Conservation (phyloP, 179 eudicot genomes). For the Carnegiea gigantea region DNA sequence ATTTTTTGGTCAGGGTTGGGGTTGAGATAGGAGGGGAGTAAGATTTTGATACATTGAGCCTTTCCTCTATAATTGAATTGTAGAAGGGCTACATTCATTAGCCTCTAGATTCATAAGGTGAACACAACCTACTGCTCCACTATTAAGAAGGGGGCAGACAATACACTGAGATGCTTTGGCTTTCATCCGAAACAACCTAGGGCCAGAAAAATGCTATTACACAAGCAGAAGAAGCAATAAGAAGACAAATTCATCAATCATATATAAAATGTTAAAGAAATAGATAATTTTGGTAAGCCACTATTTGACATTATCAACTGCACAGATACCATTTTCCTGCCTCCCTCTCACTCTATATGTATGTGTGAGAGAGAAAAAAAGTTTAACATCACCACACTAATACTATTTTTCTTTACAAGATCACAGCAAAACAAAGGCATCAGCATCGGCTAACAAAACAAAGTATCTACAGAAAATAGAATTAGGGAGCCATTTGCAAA, state of each 20-base stretch:
- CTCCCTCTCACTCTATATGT: too few species aligned
- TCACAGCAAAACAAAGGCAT: not conserved
- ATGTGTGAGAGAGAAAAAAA: not conserved
- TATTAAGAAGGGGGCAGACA: not conserved
- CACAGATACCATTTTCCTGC: too few species aligned
- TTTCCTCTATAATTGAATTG: not conserved
- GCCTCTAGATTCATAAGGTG: not conserved
- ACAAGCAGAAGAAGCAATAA: not conserved
- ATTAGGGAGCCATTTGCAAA: not conserved
- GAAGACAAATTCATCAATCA: not conserved
- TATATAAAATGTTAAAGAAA: not conserved
- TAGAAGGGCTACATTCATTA: not conserved
- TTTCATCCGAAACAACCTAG: not conserved
- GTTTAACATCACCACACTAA: not conserved
- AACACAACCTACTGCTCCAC: not conserved
- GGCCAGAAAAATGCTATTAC: not conserved
- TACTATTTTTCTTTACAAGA: not conserved
- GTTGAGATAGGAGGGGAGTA: not conserved
- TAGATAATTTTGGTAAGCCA: too few species aligned
- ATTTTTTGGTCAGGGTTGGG: too few species aligned
- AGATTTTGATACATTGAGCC: not conserved
- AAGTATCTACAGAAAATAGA: slow-evolving; percentile 1
- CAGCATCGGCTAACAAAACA: not conserved
- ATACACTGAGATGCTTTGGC: not conserved
- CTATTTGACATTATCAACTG: too few species aligned